These are phyloP conservation scores for Elasticomyces elasticus DNA, from an alignment of 495 filamentous ascomycete genomes.

Conservation along the genomic window DNA sequence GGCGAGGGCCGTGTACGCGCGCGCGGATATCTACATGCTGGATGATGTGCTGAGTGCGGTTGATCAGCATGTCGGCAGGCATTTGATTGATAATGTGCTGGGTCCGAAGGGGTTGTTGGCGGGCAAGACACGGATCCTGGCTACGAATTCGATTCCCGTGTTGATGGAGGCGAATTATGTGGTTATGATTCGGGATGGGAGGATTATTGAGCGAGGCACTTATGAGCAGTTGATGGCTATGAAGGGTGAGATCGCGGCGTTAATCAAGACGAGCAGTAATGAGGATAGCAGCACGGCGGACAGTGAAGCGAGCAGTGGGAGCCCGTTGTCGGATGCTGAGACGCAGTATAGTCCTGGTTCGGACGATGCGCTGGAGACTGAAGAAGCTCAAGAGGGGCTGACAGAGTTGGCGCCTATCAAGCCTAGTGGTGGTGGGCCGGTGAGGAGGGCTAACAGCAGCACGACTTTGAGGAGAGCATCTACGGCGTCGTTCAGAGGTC, in stretches of 20 bases:
- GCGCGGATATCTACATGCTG: constrained; percentile 91
- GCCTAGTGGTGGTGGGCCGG: constrained; percentile 31
- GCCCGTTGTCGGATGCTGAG: constrained; percentile 39
- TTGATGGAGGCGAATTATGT: constrained; percentile 81
- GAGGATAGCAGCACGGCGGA: constrained; percentile 40
- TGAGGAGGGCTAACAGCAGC: constrained; percentile 50
- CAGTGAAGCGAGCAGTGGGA: constrained; percentile 44
- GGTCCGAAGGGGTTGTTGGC: constrained; percentile 72
- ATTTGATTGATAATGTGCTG: constrained; percentile 88
- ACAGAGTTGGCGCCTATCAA: constrained; percentile 64
- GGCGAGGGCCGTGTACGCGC: constrained; percentile 89
- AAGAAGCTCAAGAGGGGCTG: constrained; percentile 61
- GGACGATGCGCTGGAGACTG: constrained; percentile 45
- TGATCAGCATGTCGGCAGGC: constrained; percentile 92
- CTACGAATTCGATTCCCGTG: constrained; percentile 92
- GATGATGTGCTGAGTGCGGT: constrained; percentile 94
- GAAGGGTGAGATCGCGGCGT: constrained; percentile 78
- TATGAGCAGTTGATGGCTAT: constrained; percentile 86
- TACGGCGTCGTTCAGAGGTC: constrained; percentile 78
- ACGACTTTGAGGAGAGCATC: constrained; percentile 79
- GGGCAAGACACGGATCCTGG: constrained; percentile 84
- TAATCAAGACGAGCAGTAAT: constrained; percentile 68
- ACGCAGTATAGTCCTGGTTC: constrained; percentile 42
- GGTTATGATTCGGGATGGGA: constrained; percentile 69
- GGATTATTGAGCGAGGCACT: constrained; percentile 75